Evolutionary conservation across 2,329 filamentous ascomycete species (phyloP).

Genomic region (Kalaharituber pfeilii): DNA sequence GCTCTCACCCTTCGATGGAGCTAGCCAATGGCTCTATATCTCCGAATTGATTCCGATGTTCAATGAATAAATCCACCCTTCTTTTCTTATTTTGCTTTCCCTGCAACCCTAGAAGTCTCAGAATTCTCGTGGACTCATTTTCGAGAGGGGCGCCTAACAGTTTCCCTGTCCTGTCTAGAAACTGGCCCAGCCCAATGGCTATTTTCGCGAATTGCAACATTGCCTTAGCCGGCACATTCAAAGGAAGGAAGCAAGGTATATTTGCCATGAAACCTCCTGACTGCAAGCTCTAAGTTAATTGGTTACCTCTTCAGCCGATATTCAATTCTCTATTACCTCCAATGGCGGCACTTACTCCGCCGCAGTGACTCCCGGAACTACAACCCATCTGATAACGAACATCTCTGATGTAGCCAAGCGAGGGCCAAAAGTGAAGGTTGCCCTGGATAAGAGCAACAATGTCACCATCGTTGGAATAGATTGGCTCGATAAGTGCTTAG

Average conservation of each 20-base stretch:
- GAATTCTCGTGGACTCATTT: too few species aligned
- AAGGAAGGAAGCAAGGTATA: conserved; percentile 35
- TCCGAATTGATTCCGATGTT: too few species aligned
- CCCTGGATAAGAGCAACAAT: conserved; percentile 25
- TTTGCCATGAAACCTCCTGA: conserved; percentile 5
- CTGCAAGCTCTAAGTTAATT: conserved; percentile 5
- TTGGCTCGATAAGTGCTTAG: conserved; percentile 45
- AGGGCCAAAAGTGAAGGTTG: conserved; percentile 31
- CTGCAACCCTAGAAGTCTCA: too few species aligned
- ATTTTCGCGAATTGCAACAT: conserved; percentile 36
- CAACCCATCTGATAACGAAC: conserved; percentile 42
- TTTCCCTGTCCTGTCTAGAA: too few species aligned
- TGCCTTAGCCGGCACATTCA: conserved; percentile 44
- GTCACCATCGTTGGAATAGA: conserved; percentile 41
- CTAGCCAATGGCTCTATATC: too few species aligned
- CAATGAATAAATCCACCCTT: too few species aligned
- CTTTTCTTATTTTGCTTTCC: too few species aligned
- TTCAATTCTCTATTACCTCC: conserved; percentile 32
- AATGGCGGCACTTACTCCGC: conserved; percentile 35
- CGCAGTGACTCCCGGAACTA: conserved; percentile 34
- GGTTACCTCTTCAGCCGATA: conserved; percentile 19
- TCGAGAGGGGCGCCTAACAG: too few species aligned
- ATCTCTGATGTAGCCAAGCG: conserved; percentile 35
- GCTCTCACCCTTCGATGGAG: too few species aligned
- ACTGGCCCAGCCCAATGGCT: too few species aligned